These are phyloP conservation scores for Diaporthe sp. DNA, from an alignment of 2,329 filamentous ascomycete genomes.

Conservation along the genomic window DNA sequence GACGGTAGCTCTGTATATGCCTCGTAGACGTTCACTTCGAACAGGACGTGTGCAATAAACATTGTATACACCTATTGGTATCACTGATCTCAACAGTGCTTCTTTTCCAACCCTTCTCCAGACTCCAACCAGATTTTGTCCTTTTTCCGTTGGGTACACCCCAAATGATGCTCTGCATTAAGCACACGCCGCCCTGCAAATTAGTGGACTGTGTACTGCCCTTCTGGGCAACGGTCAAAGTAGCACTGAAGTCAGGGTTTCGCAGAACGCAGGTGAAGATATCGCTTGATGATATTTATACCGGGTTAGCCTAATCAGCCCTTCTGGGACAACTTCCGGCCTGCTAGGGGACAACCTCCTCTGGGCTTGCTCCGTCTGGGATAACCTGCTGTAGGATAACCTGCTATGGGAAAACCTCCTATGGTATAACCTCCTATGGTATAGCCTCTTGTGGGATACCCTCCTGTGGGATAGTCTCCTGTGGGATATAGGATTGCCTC, in stretches of 20 bases:
- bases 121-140: not conserved
- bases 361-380: too few relatives aligned
- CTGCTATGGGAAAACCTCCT: too few relatives aligned
- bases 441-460: too few relatives aligned
- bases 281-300: constrained; percentile 49
- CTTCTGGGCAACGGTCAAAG: constrained; percentile 66
- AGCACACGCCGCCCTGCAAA: too few relatives aligned
- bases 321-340: too few relatives aligned
- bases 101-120: not conserved
- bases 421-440: too few relatives aligned
- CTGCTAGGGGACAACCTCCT: too few relatives aligned
- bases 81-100: not conserved
- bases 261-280: constrained; percentile 66
- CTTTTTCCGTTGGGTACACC: not conserved
- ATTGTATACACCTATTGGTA: not conserved
- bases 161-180: too few relatives aligned
- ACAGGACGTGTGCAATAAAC: not conserved
- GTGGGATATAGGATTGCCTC: too few relatives aligned
- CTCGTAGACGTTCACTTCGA: not conserved
- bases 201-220: constrained; percentile 56
- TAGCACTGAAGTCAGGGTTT: constrained; percentile 62
- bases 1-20: not conserved
- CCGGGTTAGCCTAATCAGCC: not conserved
- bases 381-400: too few relatives aligned
- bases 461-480: too few relatives aligned